Percentiles rank a stretch among this genome's conserved stretches.
phyloP scores from a whole-genome alignment of 2,329 filamentous ascomycete species.

The Myriosclerotinia curreyana region DNA sequence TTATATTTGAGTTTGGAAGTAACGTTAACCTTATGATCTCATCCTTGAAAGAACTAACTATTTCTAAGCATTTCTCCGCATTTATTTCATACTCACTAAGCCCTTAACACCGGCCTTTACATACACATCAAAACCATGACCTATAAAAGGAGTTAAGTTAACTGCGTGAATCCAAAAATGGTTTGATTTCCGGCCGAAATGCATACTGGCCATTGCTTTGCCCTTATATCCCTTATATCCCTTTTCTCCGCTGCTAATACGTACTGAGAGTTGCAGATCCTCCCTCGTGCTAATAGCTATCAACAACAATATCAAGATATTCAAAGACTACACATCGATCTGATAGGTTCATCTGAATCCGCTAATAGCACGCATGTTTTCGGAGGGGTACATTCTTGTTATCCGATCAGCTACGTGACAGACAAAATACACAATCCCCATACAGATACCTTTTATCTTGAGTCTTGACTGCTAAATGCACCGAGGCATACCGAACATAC shows the following conservation, averaged over 20 bases:
- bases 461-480: neutral
- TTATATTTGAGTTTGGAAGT: neutral
- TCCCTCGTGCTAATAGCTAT: neutral
- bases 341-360: neutral
- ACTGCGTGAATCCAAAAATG: neutral
- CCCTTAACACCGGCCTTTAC: neutral
- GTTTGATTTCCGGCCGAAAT: slow-evolving; percentile 7
- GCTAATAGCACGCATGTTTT: neutral
- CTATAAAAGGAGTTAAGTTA: neutral
- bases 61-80: slow-evolving; percentile 10
- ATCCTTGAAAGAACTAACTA: neutral
- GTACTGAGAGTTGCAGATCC: neutral
- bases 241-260: neutral
- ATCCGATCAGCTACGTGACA: neutral
- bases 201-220: neutral
- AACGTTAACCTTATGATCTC: neutral
- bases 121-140: neutral
- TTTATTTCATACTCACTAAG: neutral
- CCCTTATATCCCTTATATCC: neutral
- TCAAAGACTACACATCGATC: neutral
- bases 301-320: neutral
- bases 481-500: neutral
- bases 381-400: neutral
- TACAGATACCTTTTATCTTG: neutral
- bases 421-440: neutral